These are phyloP conservation scores for Protomyces pachydermus DNA, from an alignment of 1,139 yeast genomes.

Conservation along the genomic window DNA sequence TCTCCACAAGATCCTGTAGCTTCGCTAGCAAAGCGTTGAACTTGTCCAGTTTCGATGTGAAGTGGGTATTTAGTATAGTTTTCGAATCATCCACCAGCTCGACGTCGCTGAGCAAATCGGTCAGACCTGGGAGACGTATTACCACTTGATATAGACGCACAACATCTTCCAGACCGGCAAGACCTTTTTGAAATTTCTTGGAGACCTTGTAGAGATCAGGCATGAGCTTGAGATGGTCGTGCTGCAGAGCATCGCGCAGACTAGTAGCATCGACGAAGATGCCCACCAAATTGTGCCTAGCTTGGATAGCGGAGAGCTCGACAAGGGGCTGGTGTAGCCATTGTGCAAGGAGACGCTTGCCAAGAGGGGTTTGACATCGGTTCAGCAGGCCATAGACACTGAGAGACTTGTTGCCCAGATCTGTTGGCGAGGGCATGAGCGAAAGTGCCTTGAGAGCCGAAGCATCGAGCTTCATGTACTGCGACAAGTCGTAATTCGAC, in stretches of 20 bases:
- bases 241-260: constrained; percentile 59
- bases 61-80: constrained; percentile 35
- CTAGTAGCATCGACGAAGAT: constrained; percentile 65
- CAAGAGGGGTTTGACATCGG: constrained; percentile 80
- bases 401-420: constrained; percentile 48
- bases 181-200: constrained; percentile 55
- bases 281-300: constrained; percentile 70
- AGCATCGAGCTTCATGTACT: constrained; percentile 83
- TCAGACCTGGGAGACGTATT: constrained; percentile 61
- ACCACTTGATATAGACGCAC: constrained; percentile 83
- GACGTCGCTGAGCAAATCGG: constrained; percentile 48
- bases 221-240: constrained; percentile 61
- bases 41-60: constrained; percentile 44
- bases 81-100: constrained; percentile 35
- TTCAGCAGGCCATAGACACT: constrained; percentile 79
- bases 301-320: constrained; percentile 51
- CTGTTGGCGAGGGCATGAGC: constrained; percentile 61
- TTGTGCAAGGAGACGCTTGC: constrained; percentile 76
- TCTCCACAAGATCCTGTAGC: constrained; percentile 79
- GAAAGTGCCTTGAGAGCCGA: constrained; percentile 86
- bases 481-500: constrained; percentile 62
- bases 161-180: constrained; percentile 71
- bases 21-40: constrained; percentile 54
- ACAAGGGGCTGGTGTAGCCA: constrained; percentile 96
- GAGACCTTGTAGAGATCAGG: constrained; percentile 78